Base-by-base conservation (phyloP, 768 basidiomycete species). In the Russula earlei region DNA sequence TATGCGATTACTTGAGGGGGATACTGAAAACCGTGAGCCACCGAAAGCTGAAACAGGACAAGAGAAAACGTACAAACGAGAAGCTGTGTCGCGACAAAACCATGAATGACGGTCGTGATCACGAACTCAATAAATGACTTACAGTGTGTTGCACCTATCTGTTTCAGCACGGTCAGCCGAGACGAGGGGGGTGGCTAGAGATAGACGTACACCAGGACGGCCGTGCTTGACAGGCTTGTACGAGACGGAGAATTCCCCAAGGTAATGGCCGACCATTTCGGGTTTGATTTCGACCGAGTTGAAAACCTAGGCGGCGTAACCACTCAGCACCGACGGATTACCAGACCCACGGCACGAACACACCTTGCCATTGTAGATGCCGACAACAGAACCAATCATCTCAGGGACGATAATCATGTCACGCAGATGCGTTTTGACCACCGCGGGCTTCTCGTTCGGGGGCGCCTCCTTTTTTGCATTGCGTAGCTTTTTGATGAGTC, bases 401-500 rank as follows among this genome's bases (percentile, higher is more conserved):
- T 99, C 96, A 48, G 96, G 96, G 58, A 99, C 96, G 74, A 99
- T 86, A 74, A 98, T 95, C 96, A 99, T 98, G 76, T 98, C 86
- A 67, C 96, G 91, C 66, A 99, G 80, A 75, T 99, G 96, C 55
- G 96, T 99, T 82, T 98, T 99, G 68, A 99, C 95, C 65, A 93
- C 89, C 50, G 91, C 81, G 57, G 96, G 96, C 80, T 99, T 98
- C 77, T 98, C 94, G 75, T 97, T 96, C 64, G 95, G 90, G 55
- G 83, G 89, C n/a, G 93, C 92, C 74, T 97, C 93, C 78, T 95
- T 98, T 84, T 99, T 99, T 56, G 96, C 91, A 75, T 96, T 95
- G 73, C 96, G 91, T 66, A 99, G 81, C 76, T 99, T 99, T 82
- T 98, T 98, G 72, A 99, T 97, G 64, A 99, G 83, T 63, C 92